Conservation (phyloP, 306 rosid species). For the Ammopiptanthus mongolicus region DNA sequence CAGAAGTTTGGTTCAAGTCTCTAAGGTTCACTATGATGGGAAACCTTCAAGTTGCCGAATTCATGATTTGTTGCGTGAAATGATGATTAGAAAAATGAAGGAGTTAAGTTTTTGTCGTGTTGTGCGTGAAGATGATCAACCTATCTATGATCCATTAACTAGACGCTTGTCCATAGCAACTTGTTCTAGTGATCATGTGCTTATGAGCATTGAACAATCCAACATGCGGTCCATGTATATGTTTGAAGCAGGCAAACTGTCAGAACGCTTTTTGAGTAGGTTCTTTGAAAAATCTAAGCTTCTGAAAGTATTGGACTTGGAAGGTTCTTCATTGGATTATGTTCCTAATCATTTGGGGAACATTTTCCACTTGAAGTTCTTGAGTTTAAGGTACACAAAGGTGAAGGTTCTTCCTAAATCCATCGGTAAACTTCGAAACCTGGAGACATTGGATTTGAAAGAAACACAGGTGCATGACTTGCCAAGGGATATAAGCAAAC, state of each 20-base stretch:
- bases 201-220: neutral
- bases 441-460: constrained; percentile 8
- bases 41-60: neutral
- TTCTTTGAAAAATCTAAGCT: neutral
- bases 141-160: neutral
- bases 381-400: neutral
- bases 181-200: neutral
- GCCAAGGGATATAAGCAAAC: neutral
- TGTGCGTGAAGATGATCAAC: neutral
- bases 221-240: neutral
- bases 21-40: neutral
- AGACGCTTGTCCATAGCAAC: neutral
- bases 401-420: neutral
- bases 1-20: constrained; percentile 14
- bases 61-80: neutral
- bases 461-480: neutral
- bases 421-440: neutral
- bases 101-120: neutral
- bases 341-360: neutral
- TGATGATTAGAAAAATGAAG: neutral
- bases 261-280: neutral
- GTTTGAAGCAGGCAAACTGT: neutral
- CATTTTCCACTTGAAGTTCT: constrained; percentile 6
- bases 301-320: constrained; percentile 15
- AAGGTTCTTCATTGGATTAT: neutral